phyloP scores from a whole-genome alignment of 768 basidiomycete genomes.

The Heimioporus sp. region DNA sequence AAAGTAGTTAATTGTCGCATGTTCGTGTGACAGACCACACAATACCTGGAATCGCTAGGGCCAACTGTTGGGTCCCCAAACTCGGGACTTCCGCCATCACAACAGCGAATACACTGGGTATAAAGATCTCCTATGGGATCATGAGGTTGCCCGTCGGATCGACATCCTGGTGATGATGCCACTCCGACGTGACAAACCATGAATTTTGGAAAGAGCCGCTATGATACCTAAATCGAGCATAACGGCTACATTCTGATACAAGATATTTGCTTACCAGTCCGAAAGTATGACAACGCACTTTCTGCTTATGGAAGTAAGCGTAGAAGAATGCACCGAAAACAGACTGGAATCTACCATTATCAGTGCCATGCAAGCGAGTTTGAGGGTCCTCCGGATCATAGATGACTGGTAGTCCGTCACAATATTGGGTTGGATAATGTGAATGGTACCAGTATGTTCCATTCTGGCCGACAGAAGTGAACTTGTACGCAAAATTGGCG shows the following conservation, averaged over 20 bases:
- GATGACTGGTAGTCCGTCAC: slow-evolving; percentile 43
- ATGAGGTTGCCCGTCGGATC: no score
- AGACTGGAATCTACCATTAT: slow-evolving; percentile 35
- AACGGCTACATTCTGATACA: slow-evolving; percentile 1
- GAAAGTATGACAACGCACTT: slow-evolving; percentile 47
- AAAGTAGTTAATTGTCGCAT: no score
- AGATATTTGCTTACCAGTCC: slow-evolving; percentile 38
- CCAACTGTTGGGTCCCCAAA: no score
- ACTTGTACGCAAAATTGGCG: slow-evolving; percentile 36
- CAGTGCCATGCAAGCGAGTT: slow-evolving; percentile 40
- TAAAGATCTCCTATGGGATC: no score
- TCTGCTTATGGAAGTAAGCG: slow-evolving; percentile 15
- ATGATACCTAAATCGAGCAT: slow-evolving; percentile 35
- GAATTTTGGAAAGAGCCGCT: slow-evolving; percentile 11
- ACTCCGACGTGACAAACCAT: no score
- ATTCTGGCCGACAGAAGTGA: slow-evolving; percentile 29
- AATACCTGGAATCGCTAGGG: no score
- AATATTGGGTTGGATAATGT: slow-evolving; percentile 37
- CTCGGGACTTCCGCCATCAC: no score
- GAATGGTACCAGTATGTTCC: slow-evolving; percentile 52
- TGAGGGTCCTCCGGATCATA: slow-evolving; percentile 46
- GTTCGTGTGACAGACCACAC: no score
- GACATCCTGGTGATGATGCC: no score
- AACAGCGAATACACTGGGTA: no score
- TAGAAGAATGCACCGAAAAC: not conserved